Percentiles rank a stretch among this genome's conserved stretches.
phyloP scores from a whole-genome alignment of 2,329 filamentous ascomycete genomes.

The Pseudocercospora macadamiae region DNA sequence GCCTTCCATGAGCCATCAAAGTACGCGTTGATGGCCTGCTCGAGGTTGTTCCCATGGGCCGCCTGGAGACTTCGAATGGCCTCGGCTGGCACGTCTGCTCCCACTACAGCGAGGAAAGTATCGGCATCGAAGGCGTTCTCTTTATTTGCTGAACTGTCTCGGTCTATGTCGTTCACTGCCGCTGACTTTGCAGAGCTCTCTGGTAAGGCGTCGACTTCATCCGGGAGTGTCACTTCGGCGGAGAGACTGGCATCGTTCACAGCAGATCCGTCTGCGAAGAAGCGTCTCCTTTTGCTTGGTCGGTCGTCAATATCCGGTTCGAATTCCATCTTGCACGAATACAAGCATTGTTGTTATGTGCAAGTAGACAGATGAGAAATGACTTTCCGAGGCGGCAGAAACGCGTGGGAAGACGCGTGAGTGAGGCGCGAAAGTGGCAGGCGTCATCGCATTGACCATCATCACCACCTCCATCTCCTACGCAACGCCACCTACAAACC shows the following conservation, averaged over 20 bases:
- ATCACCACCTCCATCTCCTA: too few species aligned
- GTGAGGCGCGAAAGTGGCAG: too few species aligned
- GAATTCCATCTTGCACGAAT: constrained; percentile 10
- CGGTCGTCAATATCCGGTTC: constrained; percentile 55
- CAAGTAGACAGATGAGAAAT: too few species aligned
- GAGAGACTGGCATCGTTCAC: constrained; percentile 33
- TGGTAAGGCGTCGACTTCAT: constrained; percentile 34
- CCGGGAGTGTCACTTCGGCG: constrained; percentile 36
- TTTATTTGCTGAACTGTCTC: constrained; percentile 18
- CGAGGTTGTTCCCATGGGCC: constrained; percentile 57
- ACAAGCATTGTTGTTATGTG: too few species aligned
- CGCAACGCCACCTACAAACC: not conserved
- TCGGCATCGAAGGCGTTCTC: constrained; percentile 56
- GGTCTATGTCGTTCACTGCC: not conserved
- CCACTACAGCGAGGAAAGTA: constrained; percentile 62
- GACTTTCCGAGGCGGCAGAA: too few species aligned
- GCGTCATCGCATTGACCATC: too few species aligned
- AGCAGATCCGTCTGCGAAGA: constrained; percentile 56
- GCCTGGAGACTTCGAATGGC: constrained; percentile 54
- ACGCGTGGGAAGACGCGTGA: too few species aligned
- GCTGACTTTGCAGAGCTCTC: constrained; percentile 20
- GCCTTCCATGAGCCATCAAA: constrained; percentile 65
- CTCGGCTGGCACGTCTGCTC: constrained; percentile 50
- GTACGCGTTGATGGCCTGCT: constrained; percentile 66
- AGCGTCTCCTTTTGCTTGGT: constrained; percentile 64